These are phyloP conservation scores for Collybia nuda DNA, from an alignment of 768 basidiomycete species.

Conservation along the genomic window DNA sequence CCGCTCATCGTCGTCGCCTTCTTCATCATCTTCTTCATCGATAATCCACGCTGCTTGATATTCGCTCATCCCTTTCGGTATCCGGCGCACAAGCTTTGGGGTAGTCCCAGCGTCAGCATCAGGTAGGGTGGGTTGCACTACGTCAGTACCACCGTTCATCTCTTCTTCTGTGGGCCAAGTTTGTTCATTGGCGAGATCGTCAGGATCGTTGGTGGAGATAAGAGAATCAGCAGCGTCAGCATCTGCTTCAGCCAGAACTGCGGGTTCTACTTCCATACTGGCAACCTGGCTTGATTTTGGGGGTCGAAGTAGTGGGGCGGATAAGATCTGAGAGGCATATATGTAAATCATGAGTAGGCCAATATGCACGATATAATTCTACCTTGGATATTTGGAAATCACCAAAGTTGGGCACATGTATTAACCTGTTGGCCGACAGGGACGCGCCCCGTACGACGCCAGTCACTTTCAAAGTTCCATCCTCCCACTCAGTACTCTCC, in stretches of 20 bases:
- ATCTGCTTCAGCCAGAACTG: constrained; percentile 63
- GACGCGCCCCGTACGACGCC: constrained; percentile 82
- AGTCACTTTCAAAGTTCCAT: constrained; percentile 68
- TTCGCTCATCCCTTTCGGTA: constrained; percentile 95
- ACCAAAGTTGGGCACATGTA: constrained; percentile 86
- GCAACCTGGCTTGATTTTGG: constrained; percentile 30
- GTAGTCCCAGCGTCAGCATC: constrained; percentile 74
- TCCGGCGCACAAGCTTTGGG: constrained; percentile 73
- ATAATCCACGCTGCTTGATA: constrained; percentile 98
- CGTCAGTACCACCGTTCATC: constrained; percentile 50
- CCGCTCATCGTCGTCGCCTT: constrained; percentile 41
- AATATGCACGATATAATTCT: neutral
- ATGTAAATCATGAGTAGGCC: neutral
- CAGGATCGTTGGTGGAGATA: constrained; percentile 83
- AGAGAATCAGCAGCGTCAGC: constrained; percentile 77
- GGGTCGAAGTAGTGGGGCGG: constrained; percentile 49
- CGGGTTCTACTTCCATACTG: constrained; percentile 70
- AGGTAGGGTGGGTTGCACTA: constrained; percentile 43
- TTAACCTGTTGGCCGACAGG: constrained; percentile 78
- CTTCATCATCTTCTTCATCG: constrained; percentile 74
- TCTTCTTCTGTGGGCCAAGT: constrained; percentile 99
- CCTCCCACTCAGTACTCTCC: constrained; percentile 57
- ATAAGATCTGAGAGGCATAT: constrained; percentile 56
- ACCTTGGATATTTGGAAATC: constrained; percentile 88
- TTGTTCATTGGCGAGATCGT: constrained; percentile 91